These are phyloP conservation scores for Epicoccum nigrum DNA, from an alignment of 2,329 filamentous ascomycete species.

Conservation along the genomic window DNA sequence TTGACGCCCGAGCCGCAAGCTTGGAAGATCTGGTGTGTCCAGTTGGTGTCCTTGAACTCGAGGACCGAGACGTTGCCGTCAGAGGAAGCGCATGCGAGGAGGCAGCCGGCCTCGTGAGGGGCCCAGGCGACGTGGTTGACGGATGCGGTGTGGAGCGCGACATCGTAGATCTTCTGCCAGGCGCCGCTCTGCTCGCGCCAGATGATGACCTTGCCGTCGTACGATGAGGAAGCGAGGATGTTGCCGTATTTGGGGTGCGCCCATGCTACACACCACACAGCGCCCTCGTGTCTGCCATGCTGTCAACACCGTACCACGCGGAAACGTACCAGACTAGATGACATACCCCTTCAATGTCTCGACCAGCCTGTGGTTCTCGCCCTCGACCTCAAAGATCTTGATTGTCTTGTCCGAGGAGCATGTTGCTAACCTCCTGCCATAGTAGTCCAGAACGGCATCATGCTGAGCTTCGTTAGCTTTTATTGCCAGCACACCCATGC, in stretches of 20 bases:
- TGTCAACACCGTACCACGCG: constrained; percentile 21
- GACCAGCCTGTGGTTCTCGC: constrained; percentile 84
- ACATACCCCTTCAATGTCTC: constrained; percentile 93
- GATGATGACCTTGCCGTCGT: constrained; percentile 98
- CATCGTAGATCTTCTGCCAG: constrained; percentile 85
- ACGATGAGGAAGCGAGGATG: constrained; percentile 92
- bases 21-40: constrained; percentile 86
- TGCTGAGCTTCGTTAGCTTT: constrained; percentile 65
- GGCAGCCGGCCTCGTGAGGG: constrained; percentile 93
- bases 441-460: constrained; percentile 98
- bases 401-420: constrained; percentile 98
- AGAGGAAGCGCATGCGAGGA: constrained; percentile 91
- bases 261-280: constrained; percentile 98
- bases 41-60: constrained; percentile 95
- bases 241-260: constrained; percentile 96
- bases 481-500: constrained; percentile 37
- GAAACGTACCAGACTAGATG: neutral
- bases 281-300: constrained; percentile 82
- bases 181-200: constrained; percentile 79
- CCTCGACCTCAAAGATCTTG: constrained; percentile 98
- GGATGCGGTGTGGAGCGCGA: constrained; percentile 89
- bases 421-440: constrained; percentile 92
- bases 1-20: constrained; percentile 96
- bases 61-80: constrained; percentile 93
- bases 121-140: constrained; percentile 98